Evolutionary conservation across 108 stramenopile genomes (phyloP), one percentile per base, ranked within the genome.

Genomic region (Asterionellopsis glacialis): DNA sequence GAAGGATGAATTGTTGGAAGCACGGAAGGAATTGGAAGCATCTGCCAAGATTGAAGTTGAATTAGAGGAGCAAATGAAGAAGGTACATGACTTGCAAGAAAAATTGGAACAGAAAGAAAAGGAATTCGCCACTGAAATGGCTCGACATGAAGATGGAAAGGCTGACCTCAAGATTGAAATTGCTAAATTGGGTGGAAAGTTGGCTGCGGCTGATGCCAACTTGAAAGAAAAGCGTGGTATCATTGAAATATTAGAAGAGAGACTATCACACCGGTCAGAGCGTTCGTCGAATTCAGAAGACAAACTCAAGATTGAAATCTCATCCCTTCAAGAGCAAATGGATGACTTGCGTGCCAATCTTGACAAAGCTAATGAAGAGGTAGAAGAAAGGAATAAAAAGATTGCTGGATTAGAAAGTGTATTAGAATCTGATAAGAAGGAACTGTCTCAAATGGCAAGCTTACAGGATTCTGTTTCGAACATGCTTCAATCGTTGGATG

Each of bases 151-250:
- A 44, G 54, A 58, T 12, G 44, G 58, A 0, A 68, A 78, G 58
- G 48, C 48, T 21, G 77, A 77, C 12, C 42, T 72, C 13, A 66
- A 59, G 10, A 57, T 60, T 21, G 59, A 72, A 40, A 23, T 77
- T 23, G 62, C 71, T 1, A 77, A 68, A 25, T 21, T 72, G 22
- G 67, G 72, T 45, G 67, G 71, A 1, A 67, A 72, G 45, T 57
- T 77, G 14, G 33, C 61, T 43, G 76, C 76, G 1, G 68, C 70
- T 21, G 76, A 77, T 26, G 48, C 71, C 4, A 64, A 51, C 33
- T 43, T 72, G 33, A 59, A 61, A 28, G 41, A 63, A 13, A 77
- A 77, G 51, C 76, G 67, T 18, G 19, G 44, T 1, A 39, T 33
- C 10, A 59, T 72, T 38, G 66, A 72, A 49, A 58, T 68, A 13